These are phyloP conservation scores for Xerocomus amazonicus DNA, from an alignment of 1,284 basidiomycete genomes.

Conservation along the genomic window DNA sequence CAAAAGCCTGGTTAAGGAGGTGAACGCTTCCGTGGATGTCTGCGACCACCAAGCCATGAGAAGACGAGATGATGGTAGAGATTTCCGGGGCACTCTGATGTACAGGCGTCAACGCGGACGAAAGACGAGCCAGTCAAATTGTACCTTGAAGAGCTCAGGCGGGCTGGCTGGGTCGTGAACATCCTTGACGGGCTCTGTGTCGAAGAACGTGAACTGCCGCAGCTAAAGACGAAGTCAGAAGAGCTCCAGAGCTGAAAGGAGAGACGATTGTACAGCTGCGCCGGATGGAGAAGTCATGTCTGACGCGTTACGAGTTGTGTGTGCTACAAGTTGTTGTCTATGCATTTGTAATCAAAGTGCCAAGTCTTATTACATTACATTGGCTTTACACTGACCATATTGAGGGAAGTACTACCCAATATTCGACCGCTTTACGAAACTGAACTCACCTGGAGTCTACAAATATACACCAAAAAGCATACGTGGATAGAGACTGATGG, in stretches of 20 bases:
- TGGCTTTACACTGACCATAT: too few relatives aligned
- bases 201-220: conserved; percentile 84
- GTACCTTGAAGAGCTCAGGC: conserved; percentile 76
- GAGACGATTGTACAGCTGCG: conserved; percentile 14
- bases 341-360: too few relatives aligned
- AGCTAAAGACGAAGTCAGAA: conserved; percentile 46
- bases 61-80: conserved; percentile 60
- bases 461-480: too few relatives aligned
- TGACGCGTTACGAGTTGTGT: too few relatives aligned
- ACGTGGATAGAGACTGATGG: too few relatives aligned
- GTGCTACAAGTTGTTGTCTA: too few relatives aligned
- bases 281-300: background rate
- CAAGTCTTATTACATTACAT: too few relatives aligned
- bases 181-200: conserved; percentile 73
- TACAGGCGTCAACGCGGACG: conserved; percentile 2
- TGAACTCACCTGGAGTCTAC: too few relatives aligned
- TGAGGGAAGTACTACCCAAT: too few relatives aligned
- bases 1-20: conserved; percentile 72
- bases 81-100: conserved; percentile 65
- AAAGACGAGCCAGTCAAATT: conserved; percentile 3
- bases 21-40: conserved; percentile 82
- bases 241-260: background rate
- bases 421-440: too few relatives aligned
- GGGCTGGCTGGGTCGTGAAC: conserved; percentile 69
- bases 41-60: conserved; percentile 65